Conservation (phyloP, 23 red algal species). For the Gracilaria caudata region DNA sequence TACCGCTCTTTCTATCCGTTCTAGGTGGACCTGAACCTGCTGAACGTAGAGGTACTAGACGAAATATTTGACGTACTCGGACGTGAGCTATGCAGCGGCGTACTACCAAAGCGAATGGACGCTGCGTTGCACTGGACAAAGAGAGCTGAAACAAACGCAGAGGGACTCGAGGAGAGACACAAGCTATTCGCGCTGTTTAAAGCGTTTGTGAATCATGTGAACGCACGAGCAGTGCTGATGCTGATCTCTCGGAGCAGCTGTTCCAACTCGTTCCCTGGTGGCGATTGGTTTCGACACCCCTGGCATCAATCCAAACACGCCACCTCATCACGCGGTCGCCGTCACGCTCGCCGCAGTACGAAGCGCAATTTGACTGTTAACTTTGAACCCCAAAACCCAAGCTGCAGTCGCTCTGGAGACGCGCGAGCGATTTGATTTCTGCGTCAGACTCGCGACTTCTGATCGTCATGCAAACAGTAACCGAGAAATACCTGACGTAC, state of each 20-base stretch:
- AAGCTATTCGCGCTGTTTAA: conserved; percentile 84
- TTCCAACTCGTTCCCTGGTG: conserved; percentile 9
- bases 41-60: conserved; percentile 80
- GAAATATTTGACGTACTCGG: conserved; percentile 82
- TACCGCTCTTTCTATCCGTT: conserved; percentile 92
- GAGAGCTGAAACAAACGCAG: conserved; percentile 41
- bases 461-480: too few species aligned
- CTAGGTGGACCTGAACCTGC: conserved; percentile 94
- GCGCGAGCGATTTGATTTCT: too few species aligned
- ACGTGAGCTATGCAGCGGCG: conserved; percentile 76
- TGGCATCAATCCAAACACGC: conserved; percentile 24
- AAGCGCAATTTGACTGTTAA: too few species aligned
- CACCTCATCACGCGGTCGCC: too few species aligned
- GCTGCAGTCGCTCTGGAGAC: too few species aligned
- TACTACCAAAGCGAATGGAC: conserved; percentile 87
- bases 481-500: too few species aligned
- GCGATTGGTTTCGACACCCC: conserved; percentile 61
- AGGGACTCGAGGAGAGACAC: conserved; percentile 79
- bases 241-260: conserved; percentile 92
- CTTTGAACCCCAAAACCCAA: too few species aligned
- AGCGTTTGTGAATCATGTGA: conserved; percentile 81
- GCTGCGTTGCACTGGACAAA: conserved; percentile 87
- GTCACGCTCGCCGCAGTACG: too few species aligned
- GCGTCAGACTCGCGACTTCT: too few species aligned
- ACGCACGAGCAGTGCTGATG: conserved; percentile 49